Evolutionary conservation across 495 filamentous ascomycete genomes (phyloP), one percentile per base, ranked within the genome.

Genomic region (Monascus purpureus): DNA sequence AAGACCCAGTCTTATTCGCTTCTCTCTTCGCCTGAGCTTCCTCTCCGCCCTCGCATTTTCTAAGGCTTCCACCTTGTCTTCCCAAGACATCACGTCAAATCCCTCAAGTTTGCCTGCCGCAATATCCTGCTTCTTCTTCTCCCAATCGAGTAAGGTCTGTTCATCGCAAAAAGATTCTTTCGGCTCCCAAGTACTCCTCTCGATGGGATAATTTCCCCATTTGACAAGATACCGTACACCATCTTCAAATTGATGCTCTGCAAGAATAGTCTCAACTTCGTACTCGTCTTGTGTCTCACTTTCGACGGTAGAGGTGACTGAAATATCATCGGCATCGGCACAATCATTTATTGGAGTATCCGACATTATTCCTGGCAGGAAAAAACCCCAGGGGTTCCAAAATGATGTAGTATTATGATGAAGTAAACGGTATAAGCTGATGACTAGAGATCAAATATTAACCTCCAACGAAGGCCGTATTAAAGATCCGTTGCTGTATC

Each of bases 141-240:
- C 48, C 77, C 78, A 84, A 2, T 61, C 57, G 0, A 31, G 16
- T 1, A 71, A 45, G 4, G 72, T 58, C n/a, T 52, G 44, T 0
- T 57, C 52, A 9, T 59, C 47, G 13, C 64, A 48, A 23, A 85
- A 68, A 28, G 63, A 52, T 0, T 63, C 47, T n/a, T 45, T 45
- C 0, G 76, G 71, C 38, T 83, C 77, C 80, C 78, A 86, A 2
- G 68, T 73, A 31, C 67, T 57, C 28, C 72, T 46, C 8, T 71
- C 37, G 6, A 73, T 29, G 1, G 59, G 51, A 36, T 80, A 86
- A n/a, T 58, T 65, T 15, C 60, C 60, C 81, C 81, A 87, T 37
- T 69, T 63, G 19, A 84, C 66, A 2, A 85, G 59, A 43, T 77
- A 85, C 36, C 41, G 53, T 14, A 47, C 41, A 6, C 49, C 55